Evolutionary conservation across 345 rosid genomes (phyloP), one percentile per base, ranked within the genome.

Genomic region (Trapa bicornis): DNA sequence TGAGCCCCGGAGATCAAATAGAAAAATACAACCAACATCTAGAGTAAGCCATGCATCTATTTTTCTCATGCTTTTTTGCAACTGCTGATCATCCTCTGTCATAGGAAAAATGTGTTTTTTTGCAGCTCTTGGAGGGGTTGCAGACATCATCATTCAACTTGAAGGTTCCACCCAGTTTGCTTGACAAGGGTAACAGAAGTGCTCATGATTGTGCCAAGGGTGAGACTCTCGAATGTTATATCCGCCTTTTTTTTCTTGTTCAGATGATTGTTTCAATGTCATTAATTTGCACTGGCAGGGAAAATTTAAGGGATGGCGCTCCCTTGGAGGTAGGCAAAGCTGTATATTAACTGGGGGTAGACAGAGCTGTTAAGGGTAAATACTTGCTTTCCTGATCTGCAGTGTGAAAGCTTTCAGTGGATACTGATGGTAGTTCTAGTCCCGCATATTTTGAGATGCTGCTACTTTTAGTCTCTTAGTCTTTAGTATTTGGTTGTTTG

Each of bases 21-120:
- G 98, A 63, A 85, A 87, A 79, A 95, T 95, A 74, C 97, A 89
- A 81, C 99, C 99, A 67, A 95, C 99, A 17, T 95, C 98, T 56
- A 86, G 94, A 75, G 99, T 91, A 35, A 67, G 70, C 43, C 50
- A 5, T 65, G 37, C 67, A n/a, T n/a, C 17, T 12, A 17, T 64
- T 64, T 3, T 35, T 14, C 29, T 63, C 33, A 63, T 22, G 47
- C 47, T 38, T 62, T 7, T 62, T 22, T 62, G 42, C 36, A 8
- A 60, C 14, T 60, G 13, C 63, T 58, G 29, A 41, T 8, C 43
- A 41, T 41, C 43, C 43, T 8, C 35, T 60, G 38, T 60, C 38
- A 29, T 35, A 60, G 64, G 36, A 58, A 10, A 37, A 32, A 45
- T 39, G 54, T 22, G 29, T 22, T 36, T 65, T 72, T 32, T 42